A percentile compares a stretch with the other conserved stretches of the same genome.
Conservation (phyloP, 148 eudicot species). For the Polygonum maritimum region DNA sequence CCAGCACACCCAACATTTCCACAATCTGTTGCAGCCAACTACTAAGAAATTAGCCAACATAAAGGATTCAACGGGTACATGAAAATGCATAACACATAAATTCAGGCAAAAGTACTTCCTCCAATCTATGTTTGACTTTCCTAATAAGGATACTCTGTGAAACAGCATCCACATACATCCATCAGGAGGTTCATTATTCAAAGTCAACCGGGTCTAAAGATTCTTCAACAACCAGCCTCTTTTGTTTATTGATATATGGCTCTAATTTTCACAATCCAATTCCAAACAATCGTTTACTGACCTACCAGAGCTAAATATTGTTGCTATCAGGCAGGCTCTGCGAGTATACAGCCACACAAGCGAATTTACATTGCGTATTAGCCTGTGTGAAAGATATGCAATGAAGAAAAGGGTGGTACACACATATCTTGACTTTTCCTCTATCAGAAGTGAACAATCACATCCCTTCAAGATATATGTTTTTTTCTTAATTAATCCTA, state of each 20-base stretch:
- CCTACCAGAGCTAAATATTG: background rate
- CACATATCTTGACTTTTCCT: background rate
- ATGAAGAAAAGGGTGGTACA: background rate
- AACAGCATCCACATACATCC: background rate
- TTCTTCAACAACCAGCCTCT: background rate
- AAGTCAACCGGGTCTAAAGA: background rate
- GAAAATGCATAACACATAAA: background rate
- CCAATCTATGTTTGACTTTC: slow-evolving; percentile 1
- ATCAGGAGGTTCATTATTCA: background rate
- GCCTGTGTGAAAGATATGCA: background rate
- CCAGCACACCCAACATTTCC: slow-evolving; percentile 72
- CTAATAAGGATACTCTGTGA: background rate
- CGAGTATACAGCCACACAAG: background rate
- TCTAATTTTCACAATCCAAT: background rate
- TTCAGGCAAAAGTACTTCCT: background rate
- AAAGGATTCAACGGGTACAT: background rate
- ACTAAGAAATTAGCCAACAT: background rate
- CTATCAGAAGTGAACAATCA: background rate
- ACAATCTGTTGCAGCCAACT: slow-evolving; percentile 50
- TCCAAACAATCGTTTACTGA: background rate
- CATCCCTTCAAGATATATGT: background rate
- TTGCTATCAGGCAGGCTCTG: background rate
- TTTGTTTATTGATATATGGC: background rate
- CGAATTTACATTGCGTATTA: background rate
- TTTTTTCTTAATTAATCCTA: background rate